phyloP scores from a whole-genome alignment of 2,329 filamentous ascomycete genomes.

The Aspergillus tanneri region DNA sequence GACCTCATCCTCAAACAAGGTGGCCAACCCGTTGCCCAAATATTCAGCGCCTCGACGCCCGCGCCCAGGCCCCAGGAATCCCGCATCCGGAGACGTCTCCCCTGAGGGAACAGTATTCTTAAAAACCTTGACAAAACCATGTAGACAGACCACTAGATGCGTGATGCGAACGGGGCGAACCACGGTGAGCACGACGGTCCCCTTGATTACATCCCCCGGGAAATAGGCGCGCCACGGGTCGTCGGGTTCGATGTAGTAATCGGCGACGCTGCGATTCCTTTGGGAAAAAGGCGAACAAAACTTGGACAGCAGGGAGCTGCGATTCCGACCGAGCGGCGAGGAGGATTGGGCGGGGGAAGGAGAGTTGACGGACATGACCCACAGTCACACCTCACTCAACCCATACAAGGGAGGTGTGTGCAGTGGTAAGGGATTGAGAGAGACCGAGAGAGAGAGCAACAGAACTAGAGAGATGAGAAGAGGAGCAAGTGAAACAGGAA shows the following conservation, averaged over 20 bases:
- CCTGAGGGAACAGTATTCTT: constrained; percentile 60
- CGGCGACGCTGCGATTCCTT: constrained; percentile 56
- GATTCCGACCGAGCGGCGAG: constrained; percentile 41
- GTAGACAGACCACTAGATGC: constrained; percentile 62
- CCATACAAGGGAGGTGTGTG: constrained; percentile 31
- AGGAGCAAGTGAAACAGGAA: not conserved
- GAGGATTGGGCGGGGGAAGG: constrained; percentile 31
- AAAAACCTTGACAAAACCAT: constrained; percentile 65
- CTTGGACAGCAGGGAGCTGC: constrained; percentile 51
- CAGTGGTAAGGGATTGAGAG: not conserved
- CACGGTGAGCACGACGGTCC: constrained; percentile 60
- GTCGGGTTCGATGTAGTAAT: constrained; percentile 62
- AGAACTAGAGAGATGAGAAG: not conserved
- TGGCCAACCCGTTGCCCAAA: constrained; percentile 63
- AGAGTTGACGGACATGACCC: constrained; percentile 45
- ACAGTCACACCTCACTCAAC: constrained; percentile 30
- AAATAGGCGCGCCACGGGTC: constrained; percentile 63
- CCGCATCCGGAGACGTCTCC: constrained; percentile 51
- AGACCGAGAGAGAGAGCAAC: not conserved
- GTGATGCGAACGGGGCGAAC: constrained; percentile 62
- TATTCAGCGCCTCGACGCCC: constrained; percentile 55
- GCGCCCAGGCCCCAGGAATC: constrained; percentile 54
- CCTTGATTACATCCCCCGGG: constrained; percentile 62
- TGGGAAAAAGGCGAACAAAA: constrained; percentile 56
- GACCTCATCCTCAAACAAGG: constrained; percentile 64